A percentile compares a stretch with the other conserved stretches of the same genome.
phyloP scores from a whole-genome alignment of 2,329 filamentous ascomycete species.

The Xylariaceae sp. region DNA sequence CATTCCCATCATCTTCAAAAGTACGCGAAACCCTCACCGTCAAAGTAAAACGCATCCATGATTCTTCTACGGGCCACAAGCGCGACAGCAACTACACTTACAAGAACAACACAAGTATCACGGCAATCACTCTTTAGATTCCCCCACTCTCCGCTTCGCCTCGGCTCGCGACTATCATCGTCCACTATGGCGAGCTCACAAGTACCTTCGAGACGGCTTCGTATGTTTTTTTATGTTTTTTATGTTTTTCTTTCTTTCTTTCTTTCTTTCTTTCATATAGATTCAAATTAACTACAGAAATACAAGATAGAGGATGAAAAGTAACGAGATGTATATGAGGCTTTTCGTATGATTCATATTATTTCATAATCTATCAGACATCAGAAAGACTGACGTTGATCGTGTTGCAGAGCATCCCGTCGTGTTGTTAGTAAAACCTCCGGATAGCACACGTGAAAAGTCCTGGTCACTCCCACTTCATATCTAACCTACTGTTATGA shows the following conservation, averaged over 20 bases:
- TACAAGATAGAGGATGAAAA: neutral
- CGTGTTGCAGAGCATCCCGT: conserved; percentile 39
- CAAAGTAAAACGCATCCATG: conserved; percentile 2
- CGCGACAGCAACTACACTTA: neutral
- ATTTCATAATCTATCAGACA: neutral
- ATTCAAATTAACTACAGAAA: neutral
- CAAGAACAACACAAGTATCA: neutral
- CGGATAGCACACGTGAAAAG: neutral
- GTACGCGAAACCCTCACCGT: too few species aligned
- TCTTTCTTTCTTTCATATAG: neutral
- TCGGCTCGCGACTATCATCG: conserved; percentile 13
- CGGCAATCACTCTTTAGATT: neutral
- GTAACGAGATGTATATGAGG: too few species aligned
- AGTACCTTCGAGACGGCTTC: conserved; percentile 21
- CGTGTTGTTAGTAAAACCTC: conserved; percentile 41
- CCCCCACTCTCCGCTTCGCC: neutral
- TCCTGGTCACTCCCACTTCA: too few species aligned
- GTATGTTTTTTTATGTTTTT: conserved; percentile 18
- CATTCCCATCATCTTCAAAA: neutral
- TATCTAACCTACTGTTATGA: too few species aligned
- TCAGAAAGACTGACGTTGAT: conserved; percentile 10
- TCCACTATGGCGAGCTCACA: conserved; percentile 20
- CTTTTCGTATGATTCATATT: too few species aligned
- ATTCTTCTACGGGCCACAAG: conserved; percentile 4
- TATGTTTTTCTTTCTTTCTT: too few species aligned